Percentiles rank a stretch among this genome's conserved stretches.
Evolutionary conservation across 331 rosid species (phyloP).

Genomic region (Rhamnella rubrinervis): DNA sequence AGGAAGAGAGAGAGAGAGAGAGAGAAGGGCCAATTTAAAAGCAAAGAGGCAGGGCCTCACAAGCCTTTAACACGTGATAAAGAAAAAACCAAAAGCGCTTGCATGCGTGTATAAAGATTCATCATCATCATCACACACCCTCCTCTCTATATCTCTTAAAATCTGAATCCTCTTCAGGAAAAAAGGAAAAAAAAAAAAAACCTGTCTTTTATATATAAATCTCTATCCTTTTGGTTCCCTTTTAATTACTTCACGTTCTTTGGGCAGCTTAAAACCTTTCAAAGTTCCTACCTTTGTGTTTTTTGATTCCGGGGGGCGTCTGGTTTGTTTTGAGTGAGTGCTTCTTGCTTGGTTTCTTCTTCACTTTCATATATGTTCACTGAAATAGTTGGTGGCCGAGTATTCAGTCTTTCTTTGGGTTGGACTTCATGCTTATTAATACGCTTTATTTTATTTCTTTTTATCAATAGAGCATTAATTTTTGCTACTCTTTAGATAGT

Average conservation of each 20-base stretch:
- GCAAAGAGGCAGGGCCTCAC: slow-evolving; percentile 37
- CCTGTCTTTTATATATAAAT: slow-evolving; percentile 19
- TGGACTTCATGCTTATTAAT: slow-evolving; percentile 27
- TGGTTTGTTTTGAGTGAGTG: neutral
- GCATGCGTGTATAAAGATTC: slow-evolving; percentile 99
- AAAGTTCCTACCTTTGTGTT: neutral
- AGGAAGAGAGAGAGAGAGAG: slow-evolving; percentile 27
- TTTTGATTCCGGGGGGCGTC: neutral
- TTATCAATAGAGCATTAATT: slow-evolving; percentile 16
- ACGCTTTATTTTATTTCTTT: slow-evolving; percentile 8
- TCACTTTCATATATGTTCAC: neutral
- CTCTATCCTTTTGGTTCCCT: slow-evolving; percentile 20
- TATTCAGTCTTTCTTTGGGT: slow-evolving; percentile 15
- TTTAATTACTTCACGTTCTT: slow-evolving; percentile 26
- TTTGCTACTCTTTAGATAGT: slow-evolving; percentile 42
- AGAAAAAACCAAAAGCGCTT: slow-evolving; percentile 75
- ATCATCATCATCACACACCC: slow-evolving; percentile 50
- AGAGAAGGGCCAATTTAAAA: slow-evolving; percentile 36
- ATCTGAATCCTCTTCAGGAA: slow-evolving; percentile 15
- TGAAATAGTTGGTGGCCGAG: slow-evolving; percentile 27
- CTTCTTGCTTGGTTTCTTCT: neutral
- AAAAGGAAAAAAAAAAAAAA: neutral
- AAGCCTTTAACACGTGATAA: slow-evolving; percentile 86
- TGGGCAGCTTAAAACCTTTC: neutral
- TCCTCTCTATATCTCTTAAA: slow-evolving; percentile 12